phyloP scores from a whole-genome alignment of 2,329 filamentous ascomycete species.

The Stenocarpella maydis region DNA sequence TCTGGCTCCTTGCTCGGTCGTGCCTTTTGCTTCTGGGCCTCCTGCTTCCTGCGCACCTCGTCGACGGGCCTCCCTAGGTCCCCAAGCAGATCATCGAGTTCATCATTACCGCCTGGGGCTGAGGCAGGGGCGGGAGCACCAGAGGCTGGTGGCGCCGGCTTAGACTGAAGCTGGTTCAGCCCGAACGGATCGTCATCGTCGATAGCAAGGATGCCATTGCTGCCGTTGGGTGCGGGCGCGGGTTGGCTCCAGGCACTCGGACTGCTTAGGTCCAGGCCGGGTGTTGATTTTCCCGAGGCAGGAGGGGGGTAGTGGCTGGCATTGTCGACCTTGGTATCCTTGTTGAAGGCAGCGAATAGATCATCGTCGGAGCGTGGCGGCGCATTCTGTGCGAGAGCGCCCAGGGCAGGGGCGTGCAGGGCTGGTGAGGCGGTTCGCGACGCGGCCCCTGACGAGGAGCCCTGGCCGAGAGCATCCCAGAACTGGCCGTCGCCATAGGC shows the following conservation, averaged over 20 bases:
- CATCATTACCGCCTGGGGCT: constrained; percentile 46
- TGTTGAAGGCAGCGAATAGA: constrained; percentile 73
- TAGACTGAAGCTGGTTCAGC: constrained; percentile 68
- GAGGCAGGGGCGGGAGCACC: constrained; percentile 42
- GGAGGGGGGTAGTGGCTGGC: constrained; percentile 70
- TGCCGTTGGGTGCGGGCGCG: constrained; percentile 40
- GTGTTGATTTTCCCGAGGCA: constrained; percentile 54
- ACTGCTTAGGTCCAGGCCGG: constrained; percentile 60
- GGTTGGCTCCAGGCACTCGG: constrained; percentile 62
- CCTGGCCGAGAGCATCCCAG: constrained; percentile 74
- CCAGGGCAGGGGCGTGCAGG: constrained; percentile 43
- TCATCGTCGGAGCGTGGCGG: constrained; percentile 63
- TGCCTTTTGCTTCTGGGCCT: constrained; percentile 29
- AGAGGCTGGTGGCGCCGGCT: constrained; percentile 38
- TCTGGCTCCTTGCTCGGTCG: constrained; percentile 50
- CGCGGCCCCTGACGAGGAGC: constrained; percentile 51
- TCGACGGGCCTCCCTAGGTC: constrained; percentile 72
- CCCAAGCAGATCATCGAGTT: constrained; percentile 72
- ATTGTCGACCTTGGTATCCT: constrained; percentile 72
- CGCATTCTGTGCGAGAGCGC: constrained; percentile 42
- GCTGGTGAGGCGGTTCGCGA: constrained; percentile 58
- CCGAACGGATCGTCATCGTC: constrained; percentile 90
- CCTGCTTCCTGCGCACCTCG: constrained; percentile 60
- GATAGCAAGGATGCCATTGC: constrained; percentile 47
- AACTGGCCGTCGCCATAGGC: constrained; percentile 81